phyloP scores from a whole-genome alignment of 2,329 filamentous ascomycete species.

The Leptographium lundbergii region DNA sequence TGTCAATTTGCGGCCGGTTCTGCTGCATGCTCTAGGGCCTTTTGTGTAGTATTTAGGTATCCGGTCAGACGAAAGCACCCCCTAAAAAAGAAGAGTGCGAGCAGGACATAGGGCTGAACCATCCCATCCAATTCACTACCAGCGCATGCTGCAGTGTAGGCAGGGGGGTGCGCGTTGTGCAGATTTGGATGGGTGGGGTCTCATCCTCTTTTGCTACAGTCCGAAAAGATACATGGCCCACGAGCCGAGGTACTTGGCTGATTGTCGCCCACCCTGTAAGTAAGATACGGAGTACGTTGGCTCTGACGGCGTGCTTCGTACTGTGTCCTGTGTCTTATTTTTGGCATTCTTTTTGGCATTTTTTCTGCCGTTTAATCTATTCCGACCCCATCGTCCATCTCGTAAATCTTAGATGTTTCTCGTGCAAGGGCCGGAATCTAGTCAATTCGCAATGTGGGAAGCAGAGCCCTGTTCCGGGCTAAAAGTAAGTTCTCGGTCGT shows the following conservation, averaged over 20 bases:
- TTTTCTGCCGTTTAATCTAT: no score
- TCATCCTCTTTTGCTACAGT: not conserved
- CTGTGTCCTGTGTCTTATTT: no score
- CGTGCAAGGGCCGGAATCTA: no score
- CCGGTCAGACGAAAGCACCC: not conserved
- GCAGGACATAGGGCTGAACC: constrained; percentile 11
- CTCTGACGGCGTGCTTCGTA: no score
- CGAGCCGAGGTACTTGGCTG: not conserved
- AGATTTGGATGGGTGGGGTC: no score
- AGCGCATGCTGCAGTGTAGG: not conserved
- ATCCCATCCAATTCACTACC: not conserved
- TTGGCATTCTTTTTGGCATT: no score
- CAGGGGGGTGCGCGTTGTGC: not conserved
- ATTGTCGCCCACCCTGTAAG: not conserved
- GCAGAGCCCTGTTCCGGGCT: not conserved
- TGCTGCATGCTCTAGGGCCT: not conserved
- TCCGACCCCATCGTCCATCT: no score
- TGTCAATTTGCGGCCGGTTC: not conserved
- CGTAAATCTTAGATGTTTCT: no score
- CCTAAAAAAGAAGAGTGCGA: not conserved
- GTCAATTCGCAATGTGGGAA: not conserved
- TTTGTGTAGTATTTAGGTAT: not conserved
- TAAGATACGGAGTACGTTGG: no score
- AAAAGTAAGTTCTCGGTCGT: not conserved
- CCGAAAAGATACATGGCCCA: not conserved